Base-by-base conservation (phyloP, 1,284 basidiomycete genomes). In the Leccinum ponderosum region DNA sequence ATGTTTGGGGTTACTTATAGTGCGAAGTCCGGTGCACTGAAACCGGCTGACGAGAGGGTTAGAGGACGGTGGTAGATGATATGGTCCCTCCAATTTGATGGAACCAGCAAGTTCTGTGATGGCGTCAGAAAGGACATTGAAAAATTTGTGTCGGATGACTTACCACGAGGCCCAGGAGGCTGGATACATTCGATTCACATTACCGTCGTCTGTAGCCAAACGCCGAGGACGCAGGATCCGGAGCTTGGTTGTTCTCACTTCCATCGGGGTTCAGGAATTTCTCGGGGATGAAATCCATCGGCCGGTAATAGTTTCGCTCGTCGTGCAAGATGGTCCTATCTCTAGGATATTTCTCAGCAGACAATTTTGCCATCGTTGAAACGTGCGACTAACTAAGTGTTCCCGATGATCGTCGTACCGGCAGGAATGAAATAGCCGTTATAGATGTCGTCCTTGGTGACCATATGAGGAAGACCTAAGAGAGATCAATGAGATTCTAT, bases 181-280 rank as follows among this genome's bases (percentile, higher is more conserved):
- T 22, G 22, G 22, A 22, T 22, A 22, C 22, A 22, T 22, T 22
- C 3, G 22, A 22, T 22, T 22, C 22, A 37, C 1, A 39, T 65
- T 57, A 72, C 78, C 80, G 74, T 29, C 81, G 76, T 31, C 83
- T 80, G 57, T 82, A 83, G 2, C 82, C 82, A 62, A 84, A 83
- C 9, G 79, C 75, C n/a, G 73, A 68, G 1, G 77, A 77, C 1
- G 76, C 71, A 3, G 79, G 78, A 63, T 83, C 76, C 22, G 69
- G 65, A 20, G 75, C 69, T 1, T 75, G 71, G n/a, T 75, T 62
- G 44, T 78, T 75, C 51, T 73, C 70, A 3, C 63, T 69, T 53
- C 69, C 71, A 55, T 75, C 72, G 1, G 62, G 27, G 2, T 65
- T 74, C 54, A 82, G 53, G 68, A 82, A 83, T 35, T 80, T 72